phyloP scores from a whole-genome alignment of 1,284 basidiomycete species.

The Papiliotrema nemorosa region DNA sequence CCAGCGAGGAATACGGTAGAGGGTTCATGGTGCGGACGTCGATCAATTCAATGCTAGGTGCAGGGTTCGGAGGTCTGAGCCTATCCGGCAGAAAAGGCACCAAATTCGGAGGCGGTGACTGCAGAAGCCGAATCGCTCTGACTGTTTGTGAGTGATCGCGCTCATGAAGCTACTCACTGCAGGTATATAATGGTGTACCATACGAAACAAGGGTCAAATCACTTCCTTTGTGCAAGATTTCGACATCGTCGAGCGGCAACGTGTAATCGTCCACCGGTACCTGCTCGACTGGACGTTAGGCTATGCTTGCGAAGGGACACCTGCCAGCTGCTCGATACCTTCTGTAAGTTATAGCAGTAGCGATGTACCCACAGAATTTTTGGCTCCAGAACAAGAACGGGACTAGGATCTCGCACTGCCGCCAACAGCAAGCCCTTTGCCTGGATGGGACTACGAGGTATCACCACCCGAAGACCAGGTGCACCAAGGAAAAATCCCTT shows the following conservation, averaged over 20 bases:
- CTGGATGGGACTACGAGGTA: slow-evolving; percentile 89
- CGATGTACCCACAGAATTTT: slow-evolving; percentile 54
- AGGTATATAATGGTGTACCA: slow-evolving; percentile 88
- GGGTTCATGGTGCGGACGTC: slow-evolving; percentile 86
- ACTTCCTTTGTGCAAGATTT: slow-evolving; percentile 66
- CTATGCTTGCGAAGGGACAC: slow-evolving; percentile 1
- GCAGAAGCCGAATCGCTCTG: slow-evolving; percentile 40
- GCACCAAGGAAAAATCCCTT: slow-evolving; percentile 88
- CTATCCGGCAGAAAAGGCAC: slow-evolving; percentile 64
- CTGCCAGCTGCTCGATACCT: slow-evolving; percentile 37
- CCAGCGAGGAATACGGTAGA: slow-evolving; percentile 76
- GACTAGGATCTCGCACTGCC: slow-evolving; percentile 86
- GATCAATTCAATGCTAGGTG: slow-evolving; percentile 69
- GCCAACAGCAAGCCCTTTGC: slow-evolving; percentile 85
- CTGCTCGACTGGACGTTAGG: slow-evolving; percentile 66
- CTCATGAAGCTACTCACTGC: slow-evolving; percentile 60
- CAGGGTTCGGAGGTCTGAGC: slow-evolving; percentile 61
- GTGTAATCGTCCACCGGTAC: slow-evolving; percentile 84
- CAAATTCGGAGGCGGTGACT: slow-evolving; percentile 62
- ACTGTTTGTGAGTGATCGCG: slow-evolving; percentile 17
- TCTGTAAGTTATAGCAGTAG: slow-evolving; percentile 3
- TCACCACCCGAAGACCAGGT: slow-evolving; percentile 84
- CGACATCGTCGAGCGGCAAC: slow-evolving; percentile 74
- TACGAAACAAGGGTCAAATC: slow-evolving; percentile 86
- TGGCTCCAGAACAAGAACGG: slow-evolving; percentile 91